Percentiles rank a stretch among this genome's conserved stretches.
phyloP scores from a whole-genome alignment of 257 asterid genomes.

The Ocimum tenuiflorum region DNA sequence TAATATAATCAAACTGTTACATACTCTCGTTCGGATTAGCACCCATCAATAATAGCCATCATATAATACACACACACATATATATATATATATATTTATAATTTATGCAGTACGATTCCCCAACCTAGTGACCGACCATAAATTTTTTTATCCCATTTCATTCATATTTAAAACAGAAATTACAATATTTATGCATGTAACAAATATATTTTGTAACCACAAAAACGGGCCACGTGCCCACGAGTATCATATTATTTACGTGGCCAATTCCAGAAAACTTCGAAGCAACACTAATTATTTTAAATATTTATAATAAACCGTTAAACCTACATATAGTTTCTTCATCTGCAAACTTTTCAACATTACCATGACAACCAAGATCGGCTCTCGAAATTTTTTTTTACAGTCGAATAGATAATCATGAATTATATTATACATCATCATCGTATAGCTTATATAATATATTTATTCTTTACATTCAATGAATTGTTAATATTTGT shows the following conservation, averaged over 20 bases:
- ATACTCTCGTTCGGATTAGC: too few species aligned
- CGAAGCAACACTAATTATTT: too few species aligned
- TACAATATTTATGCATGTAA: not conserved
- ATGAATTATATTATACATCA: too few species aligned
- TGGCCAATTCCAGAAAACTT: too few species aligned
- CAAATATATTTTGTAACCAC: conserved; percentile 16
- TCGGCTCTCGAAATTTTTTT: too few species aligned
- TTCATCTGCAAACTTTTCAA: not conserved
- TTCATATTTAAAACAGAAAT: not conserved
- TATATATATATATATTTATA: not conserved
- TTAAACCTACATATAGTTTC: conserved; percentile 11
- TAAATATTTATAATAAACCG: not conserved
- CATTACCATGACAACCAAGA: too few species aligned
- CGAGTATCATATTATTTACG: not conserved
- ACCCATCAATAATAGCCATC: not conserved
- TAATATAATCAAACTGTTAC: not conserved
- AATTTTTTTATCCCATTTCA: not conserved
- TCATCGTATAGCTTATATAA: too few species aligned
- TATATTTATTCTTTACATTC: too few species aligned
- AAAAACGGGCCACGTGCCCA: conserved; percentile 26
- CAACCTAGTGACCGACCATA: conserved; percentile 9
- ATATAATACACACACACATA: too few species aligned
- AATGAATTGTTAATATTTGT: too few species aligned
- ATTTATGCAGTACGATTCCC: not conserved
- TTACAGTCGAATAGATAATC: too few species aligned